Evolutionary conservation across 2,329 filamentous ascomycete genomes (phyloP).

Genomic region (Paecilomyces niveus): DNA sequence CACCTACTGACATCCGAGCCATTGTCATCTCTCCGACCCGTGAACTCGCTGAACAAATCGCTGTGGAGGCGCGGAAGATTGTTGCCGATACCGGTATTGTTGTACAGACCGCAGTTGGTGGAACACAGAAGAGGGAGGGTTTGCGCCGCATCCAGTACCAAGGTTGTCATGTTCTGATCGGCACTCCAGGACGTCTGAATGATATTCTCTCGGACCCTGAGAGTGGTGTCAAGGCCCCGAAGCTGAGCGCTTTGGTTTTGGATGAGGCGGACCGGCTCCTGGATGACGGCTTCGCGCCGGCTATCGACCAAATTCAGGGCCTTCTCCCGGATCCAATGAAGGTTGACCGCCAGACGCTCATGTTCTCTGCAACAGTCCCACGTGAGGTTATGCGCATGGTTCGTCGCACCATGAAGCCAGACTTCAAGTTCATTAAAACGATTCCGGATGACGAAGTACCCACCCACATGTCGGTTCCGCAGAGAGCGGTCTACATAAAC

Average conservation of each 20-base stretch:
- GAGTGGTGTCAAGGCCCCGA: slow-evolving; percentile 57
- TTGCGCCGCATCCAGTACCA: slow-evolving; percentile 60
- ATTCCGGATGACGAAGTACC: slow-evolving; percentile 72
- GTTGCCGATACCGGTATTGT: slow-evolving; percentile 58
- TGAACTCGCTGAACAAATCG: slow-evolving; percentile 59
- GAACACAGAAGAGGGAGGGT: slow-evolving; percentile 67
- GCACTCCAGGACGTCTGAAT: slow-evolving; percentile 78
- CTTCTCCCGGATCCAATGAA: slow-evolving; percentile 56
- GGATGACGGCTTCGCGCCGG: slow-evolving; percentile 60
- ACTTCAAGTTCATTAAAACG: slow-evolving; percentile 89
- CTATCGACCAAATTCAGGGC: slow-evolving; percentile 55
- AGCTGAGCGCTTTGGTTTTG: slow-evolving; percentile 53
- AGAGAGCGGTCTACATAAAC: slow-evolving; percentile 61
- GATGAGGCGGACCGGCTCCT: slow-evolving; percentile 63
- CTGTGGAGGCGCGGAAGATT: slow-evolving; percentile 65
- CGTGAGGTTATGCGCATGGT: slow-evolving; percentile 75
- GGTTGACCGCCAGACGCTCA: slow-evolving; percentile 76
- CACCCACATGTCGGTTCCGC: slow-evolving; percentile 78
- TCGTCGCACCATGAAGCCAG: slow-evolving; percentile 65
- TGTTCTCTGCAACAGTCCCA: slow-evolving; percentile 93
- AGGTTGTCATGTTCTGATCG: slow-evolving; percentile 85
- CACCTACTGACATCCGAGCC: slow-evolving; percentile 48
- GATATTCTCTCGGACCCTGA: slow-evolving; percentile 66
- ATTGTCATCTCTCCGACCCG: slow-evolving; percentile 57
- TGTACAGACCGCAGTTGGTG: slow-evolving; percentile 79